Percentiles rank a stretch among this genome's conserved stretches.
Evolutionary conservation across 2,329 filamentous ascomycete genomes (phyloP).

Genomic region (Remersonia thermophila): DNA sequence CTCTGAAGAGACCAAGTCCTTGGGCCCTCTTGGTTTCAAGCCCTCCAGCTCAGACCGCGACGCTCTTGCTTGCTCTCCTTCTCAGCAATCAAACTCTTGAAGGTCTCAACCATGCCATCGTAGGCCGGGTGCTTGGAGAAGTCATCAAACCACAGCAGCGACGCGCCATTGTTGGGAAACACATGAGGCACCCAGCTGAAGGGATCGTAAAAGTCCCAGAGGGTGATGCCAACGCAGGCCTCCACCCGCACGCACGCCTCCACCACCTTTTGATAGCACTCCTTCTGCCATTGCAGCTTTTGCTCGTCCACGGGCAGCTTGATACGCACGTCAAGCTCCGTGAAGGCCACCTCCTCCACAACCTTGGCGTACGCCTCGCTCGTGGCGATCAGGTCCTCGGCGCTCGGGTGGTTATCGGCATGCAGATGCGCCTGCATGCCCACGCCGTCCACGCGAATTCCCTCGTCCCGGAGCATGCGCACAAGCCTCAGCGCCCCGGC

Average conservation of each 20-base stretch:
- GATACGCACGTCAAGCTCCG: constrained; percentile 45
- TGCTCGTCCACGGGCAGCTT: constrained; percentile 26
- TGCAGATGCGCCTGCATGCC: constrained; percentile 50
- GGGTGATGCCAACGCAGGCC: constrained; percentile 28
- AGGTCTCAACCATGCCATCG: constrained; percentile 25
- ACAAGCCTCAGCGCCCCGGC: constrained; percentile 32
- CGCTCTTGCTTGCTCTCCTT: not conserved
- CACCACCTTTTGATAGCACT: constrained; percentile 27
- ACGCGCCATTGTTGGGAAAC: constrained; percentile 24
- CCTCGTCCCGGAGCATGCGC: constrained; percentile 29
- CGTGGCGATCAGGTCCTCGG: constrained; percentile 31
- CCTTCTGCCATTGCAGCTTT: constrained; percentile 32
- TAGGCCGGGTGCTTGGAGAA: constrained; percentile 26
- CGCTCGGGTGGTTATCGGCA: constrained; percentile 35
- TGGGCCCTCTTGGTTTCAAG: no score
- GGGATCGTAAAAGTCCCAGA: constrained; percentile 30
- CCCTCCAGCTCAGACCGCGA: no score
- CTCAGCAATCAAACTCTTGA: constrained; percentile 6
- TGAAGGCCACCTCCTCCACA: constrained; percentile 42
- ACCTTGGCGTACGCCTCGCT: constrained; percentile 36
- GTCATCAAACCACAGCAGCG: constrained; percentile 23
- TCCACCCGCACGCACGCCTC: constrained; percentile 22
- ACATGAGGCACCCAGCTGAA: constrained; percentile 27
- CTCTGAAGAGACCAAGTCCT: no score
- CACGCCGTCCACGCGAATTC: constrained; percentile 46